Percentiles rank a stretch among this genome's conserved stretches.
phyloP scores from a whole-genome alignment of 2,329 filamentous ascomycete genomes.

The Aureobasidium uvarum region DNA sequence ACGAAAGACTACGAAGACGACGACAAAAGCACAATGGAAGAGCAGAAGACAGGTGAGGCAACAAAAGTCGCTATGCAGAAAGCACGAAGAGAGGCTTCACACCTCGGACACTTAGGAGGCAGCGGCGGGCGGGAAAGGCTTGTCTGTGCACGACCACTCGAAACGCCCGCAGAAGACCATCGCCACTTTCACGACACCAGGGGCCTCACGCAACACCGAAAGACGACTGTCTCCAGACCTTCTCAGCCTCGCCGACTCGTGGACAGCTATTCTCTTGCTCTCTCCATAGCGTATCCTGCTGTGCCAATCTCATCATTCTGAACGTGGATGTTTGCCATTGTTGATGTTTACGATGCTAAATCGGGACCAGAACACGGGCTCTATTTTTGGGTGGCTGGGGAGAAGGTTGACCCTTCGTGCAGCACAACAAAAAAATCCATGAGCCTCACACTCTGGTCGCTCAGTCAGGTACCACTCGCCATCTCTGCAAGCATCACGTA shows the following conservation, averaged over 20 bases:
- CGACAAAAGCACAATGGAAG: conserved; percentile 3
- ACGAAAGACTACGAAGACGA: conserved; percentile 3
- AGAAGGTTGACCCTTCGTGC: not conserved
- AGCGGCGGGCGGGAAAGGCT: conserved; percentile 5
- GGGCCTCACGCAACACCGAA: not conserved
- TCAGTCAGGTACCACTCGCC: not conserved
- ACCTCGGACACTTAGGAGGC: conserved; percentile 1
- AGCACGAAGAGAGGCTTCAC: not conserved
- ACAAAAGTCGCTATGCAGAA: conserved; percentile 18
- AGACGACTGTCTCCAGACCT: not conserved
- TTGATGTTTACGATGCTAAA: conserved; percentile 20
- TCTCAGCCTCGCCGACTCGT: not conserved
- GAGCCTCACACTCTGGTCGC: not conserved
- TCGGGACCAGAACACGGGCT: conserved; percentile 7
- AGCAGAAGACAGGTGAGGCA: conserved; percentile 17
- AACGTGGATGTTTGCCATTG: not conserved
- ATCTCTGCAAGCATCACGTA: not conserved
- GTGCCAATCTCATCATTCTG: not conserved
- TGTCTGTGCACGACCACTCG: conserved; percentile 9
- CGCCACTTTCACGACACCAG: not conserved
- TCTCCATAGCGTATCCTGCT: not conserved
- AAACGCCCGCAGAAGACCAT: conserved; percentile 13
- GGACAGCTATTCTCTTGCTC: not conserved
- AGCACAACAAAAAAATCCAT: not conserved
- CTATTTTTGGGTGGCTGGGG: conserved; percentile 16